Conservation (phyloP, 306 rosid genomes). For the Calophaca sinica region DNA sequence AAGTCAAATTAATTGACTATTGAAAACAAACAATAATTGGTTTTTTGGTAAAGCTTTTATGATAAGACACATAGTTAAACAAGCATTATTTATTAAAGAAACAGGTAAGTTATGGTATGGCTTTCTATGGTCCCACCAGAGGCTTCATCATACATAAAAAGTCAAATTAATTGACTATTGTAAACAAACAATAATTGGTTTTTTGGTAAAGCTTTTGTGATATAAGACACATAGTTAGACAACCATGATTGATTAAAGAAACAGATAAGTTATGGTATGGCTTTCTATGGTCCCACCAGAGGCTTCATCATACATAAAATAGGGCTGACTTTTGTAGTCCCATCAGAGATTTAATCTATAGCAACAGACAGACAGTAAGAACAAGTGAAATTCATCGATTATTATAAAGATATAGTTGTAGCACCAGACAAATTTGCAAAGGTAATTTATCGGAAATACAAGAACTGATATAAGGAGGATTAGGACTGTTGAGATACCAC, state of each 20-base stretch:
- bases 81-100: constrained; percentile 7
- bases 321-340: neutral
- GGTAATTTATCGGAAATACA: neutral
- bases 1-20: constrained; percentile 18
- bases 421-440: neutral
- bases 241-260: constrained; percentile 3
- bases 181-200: constrained; percentile 8
- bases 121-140: constrained; percentile 1
- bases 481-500: neutral
- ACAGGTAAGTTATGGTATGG: neutral
- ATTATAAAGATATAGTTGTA: no score
- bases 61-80: neutral
- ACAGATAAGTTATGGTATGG: neutral
- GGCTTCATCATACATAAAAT: constrained; percentile 33
- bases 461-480: neutral
- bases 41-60: neutral
- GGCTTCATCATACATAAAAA: constrained; percentile 16
- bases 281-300: neutral
- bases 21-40: constrained; percentile 13
- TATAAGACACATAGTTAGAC: neutral
- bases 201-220: neutral
- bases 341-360: constrained; percentile 45
- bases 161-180: neutral
- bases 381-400: neutral
- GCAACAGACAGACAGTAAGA: constrained; percentile 4